Evolutionary conservation across 2,329 filamentous ascomycete species (phyloP), one percentile per base, ranked within the genome.

Genomic region (Clonostachys byssicola): DNA sequence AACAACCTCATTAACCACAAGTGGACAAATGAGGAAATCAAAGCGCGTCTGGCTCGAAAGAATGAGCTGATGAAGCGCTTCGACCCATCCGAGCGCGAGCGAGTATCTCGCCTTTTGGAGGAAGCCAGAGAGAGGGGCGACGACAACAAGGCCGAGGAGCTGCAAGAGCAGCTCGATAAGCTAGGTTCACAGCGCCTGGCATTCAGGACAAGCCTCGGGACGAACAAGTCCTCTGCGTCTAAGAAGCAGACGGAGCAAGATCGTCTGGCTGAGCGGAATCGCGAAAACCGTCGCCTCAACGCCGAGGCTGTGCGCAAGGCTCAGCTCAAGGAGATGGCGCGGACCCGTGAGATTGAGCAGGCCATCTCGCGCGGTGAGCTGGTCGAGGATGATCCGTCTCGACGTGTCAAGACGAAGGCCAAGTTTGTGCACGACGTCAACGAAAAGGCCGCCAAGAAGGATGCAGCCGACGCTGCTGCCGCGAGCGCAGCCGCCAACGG

Each of bases 261-360:
- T 53, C 85, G 88, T 30, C 78, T 97, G 20, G 88, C 89, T 0
- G 80, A 87, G 59, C 76, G 96, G 54, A 99, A 99, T 67, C 77
- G 81, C 30, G 83, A 88, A 60, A 96, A 96, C 66, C 85, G 92
- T 51, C 83, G 85, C 49, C 79, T 85, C 55, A 96, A 96, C 60
- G 80, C 81, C n/a, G 89, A 96, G 62, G 85, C 88, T 43, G 88
- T 97, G n/a, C 89, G 92, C 50, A 88, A 89, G 64, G 92, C 92
- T 1, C 88, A 96, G 62, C 75, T 96, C 47, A 86, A 86, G 55
- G 94, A 99, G 69, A 80, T 85, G 56, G 79, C 80, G 44, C 77
- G 76, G 54, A 73, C 73, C 56, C 81, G 80, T 53, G 79, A 79
- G 63, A 76, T 75, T 41, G 82, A 83, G 54, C 77, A 75, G 48